Conservation (phyloP, 1,284 basidiomycete species). For the Thelephora terrestris region DNA sequence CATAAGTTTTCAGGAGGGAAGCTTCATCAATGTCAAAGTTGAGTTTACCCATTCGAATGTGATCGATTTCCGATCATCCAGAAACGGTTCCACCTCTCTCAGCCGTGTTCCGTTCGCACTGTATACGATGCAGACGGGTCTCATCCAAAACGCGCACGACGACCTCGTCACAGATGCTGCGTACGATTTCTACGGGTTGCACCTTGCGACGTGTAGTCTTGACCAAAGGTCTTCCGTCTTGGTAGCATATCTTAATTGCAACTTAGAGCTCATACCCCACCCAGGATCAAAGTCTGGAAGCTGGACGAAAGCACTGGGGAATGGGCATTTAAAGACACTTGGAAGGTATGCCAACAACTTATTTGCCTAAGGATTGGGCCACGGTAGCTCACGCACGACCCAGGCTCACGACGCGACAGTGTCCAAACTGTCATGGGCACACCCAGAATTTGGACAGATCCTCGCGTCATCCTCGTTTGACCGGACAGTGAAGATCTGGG, state of each 20-base stretch:
- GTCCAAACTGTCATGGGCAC: constrained; percentile 77
- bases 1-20: constrained; percentile 63
- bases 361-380: not conserved
- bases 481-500: constrained; percentile 85
- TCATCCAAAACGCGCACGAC: constrained; percentile 63
- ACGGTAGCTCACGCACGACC: not conserved
- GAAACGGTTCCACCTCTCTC: too few species aligned
- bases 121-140: constrained; percentile 60
- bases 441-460: constrained; percentile 81
- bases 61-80: too few species aligned
- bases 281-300: constrained; percentile 76
- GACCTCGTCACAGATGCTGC: constrained; percentile 77
- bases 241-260: constrained; percentile 7
- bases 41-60: constrained; percentile 33
- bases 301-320: constrained; percentile 57
- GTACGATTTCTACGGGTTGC: constrained; percentile 85
- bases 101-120: constrained; percentile 16
- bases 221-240: constrained; percentile 52
- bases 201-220: constrained; percentile 65
- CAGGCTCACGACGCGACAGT: constrained; percentile 87
- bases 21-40: constrained; percentile 67
- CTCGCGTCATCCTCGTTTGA: constrained; percentile 83
- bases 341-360: constrained; percentile 53
- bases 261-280: not conserved
- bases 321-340: constrained; percentile 76